Base-by-base conservation (phyloP, 345 rosid species). In the Arabidopsis arenosa region DNA sequence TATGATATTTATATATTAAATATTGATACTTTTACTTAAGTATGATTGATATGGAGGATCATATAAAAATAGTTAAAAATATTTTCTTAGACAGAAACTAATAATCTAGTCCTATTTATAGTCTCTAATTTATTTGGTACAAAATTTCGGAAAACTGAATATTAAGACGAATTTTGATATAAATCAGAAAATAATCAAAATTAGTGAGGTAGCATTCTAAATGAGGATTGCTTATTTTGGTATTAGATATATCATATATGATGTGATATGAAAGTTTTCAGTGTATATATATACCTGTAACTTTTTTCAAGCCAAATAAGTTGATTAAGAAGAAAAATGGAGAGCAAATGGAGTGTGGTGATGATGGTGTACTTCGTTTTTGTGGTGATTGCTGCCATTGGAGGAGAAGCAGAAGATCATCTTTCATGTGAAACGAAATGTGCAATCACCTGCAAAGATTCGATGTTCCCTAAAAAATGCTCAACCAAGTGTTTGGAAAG, bases 261-360 rank as follows among this genome's bases (percentile, higher is more conserved):
- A 28, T 28, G 4, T 28, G 32, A 28, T 28, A 28, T 2, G 44
- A 10, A 1, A 40, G 14, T 40, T 10, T 40, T 40, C 44, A 40
- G 3, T 40, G 14, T 41, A 41, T 2, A 54, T n/a, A 3, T 35
- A 58, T 17, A n/a, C 4, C 32, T 28, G 4, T 28, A 28, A 28
- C 0, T 2, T 3, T 55, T 11, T 7, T 17, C 1, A 56, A 44
- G 9, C 35, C 18, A 35, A 3, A 71, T 6, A 18, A 18, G 23
- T 8, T 14, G 36, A n/a, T 23, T 21, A 39, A 36, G 21, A n/a
- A 72, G 18, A 60, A 33, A 71, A 5, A 72, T 72, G 76, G 69
- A 39, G 14, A 62, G 52, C 10, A 72, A 62, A 10, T 51, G 28
- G 75, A 61, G 53, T n/a, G 35, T 28, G 3, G 52, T 39, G 61